Percentiles rank a stretch among this genome's conserved stretches.
These are phyloP conservation scores for Symbiodinium natans DNA, from an alignment of 73 alveolate species.

Conservation along the genomic window DNA sequence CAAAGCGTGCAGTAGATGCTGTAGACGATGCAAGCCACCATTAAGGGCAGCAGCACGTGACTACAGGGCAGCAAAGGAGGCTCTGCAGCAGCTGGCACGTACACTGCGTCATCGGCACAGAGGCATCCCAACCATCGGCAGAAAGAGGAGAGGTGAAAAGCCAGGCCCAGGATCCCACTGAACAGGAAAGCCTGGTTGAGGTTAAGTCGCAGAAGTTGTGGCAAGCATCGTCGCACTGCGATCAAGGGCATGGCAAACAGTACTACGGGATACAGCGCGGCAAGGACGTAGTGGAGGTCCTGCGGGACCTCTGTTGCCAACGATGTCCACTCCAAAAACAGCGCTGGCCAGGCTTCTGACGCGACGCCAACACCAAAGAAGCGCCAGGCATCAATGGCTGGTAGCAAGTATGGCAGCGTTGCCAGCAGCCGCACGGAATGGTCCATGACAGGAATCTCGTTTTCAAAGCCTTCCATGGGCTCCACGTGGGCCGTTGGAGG, in stretches of 20 bases:
- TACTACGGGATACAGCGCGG: neutral
- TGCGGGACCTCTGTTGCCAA: neutral
- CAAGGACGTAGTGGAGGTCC: neutral
- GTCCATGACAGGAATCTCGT: neutral
- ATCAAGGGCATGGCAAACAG: neutral
- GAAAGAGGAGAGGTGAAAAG: neutral
- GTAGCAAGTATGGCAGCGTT: neutral
- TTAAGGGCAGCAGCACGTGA: neutral
- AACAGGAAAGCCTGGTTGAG: neutral
- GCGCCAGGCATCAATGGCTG: conserved; percentile 1
- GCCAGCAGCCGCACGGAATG: neutral
- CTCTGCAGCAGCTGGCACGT: neutral
- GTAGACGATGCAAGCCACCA: neutral
- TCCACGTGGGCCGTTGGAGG: neutral
- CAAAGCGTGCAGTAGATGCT: neutral
- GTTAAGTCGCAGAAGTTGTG: neutral
- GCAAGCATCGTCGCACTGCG: neutral
- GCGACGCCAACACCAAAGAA: neutral
- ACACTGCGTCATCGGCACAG: neutral
- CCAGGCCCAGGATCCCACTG: neutral
- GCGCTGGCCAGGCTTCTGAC: neutral
- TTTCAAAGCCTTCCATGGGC: neutral
- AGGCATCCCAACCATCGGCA: neutral
- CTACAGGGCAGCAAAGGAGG: neutral
- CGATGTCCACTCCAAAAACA: neutral